Conservation (phyloP, 352 stramenopile species). For the Phytophthora litchii region DNA sequence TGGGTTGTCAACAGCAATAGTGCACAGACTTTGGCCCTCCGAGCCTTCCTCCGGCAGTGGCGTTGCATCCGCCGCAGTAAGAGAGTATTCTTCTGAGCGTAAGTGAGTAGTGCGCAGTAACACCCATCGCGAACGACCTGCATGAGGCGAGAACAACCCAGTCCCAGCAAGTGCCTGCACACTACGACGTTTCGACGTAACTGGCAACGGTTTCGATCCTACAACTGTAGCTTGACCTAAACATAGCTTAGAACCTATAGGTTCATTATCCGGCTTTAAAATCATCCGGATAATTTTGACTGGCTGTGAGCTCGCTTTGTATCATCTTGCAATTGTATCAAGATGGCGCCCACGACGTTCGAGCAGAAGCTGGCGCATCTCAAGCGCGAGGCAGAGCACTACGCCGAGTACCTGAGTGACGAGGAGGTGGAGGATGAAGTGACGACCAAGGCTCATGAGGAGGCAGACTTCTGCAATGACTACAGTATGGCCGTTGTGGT, state of each 20-base stretch:
- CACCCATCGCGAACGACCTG: conserved; percentile 11
- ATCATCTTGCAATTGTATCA: conserved; percentile 20
- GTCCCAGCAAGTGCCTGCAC: conserved; percentile 3
- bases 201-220: conserved; percentile 15
- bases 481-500: conserved; percentile 84
- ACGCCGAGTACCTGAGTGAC: conserved; percentile 84
- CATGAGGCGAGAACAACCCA: conserved; percentile 28
- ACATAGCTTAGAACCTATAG: conserved; percentile 1
- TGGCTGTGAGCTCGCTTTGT: conserved; percentile 4
- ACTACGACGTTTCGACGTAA: conserved; percentile 24
- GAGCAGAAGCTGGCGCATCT: conserved; percentile 81
- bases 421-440: conserved; percentile 77
- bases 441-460: conserved; percentile 64
- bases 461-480: conserved; percentile 81
- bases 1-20: conserved; percentile 15
- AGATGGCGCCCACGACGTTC: conserved; percentile 70
- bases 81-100: conserved; percentile 23
- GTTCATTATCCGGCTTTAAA: neutral
- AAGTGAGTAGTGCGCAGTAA: conserved; percentile 26
- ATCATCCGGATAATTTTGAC: conserved; percentile 4
- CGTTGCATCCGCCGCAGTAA: conserved; percentile 16
- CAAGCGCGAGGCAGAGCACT: conserved; percentile 72
- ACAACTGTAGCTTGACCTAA: neutral
- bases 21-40: neutral
- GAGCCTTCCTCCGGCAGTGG: conserved; percentile 8